Base-by-base conservation (phyloP, 495 filamentous ascomycete genomes). In the Astrocystis sublimbata region DNA sequence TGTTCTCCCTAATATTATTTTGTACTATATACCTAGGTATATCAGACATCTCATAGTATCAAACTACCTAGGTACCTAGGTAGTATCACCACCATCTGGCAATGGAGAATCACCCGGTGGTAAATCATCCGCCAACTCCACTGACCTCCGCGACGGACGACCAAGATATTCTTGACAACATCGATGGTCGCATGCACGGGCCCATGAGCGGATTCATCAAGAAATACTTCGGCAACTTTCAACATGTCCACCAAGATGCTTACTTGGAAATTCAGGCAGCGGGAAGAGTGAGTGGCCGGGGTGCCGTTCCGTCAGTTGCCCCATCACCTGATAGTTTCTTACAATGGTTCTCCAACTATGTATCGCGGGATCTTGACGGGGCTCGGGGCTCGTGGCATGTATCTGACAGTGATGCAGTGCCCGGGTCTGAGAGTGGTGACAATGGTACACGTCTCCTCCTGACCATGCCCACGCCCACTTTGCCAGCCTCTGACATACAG, bases 101-200 rank as follows among this genome's bases (percentile, higher is more conserved):
- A n/a, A n/a, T n/a, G n/a, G n/a, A n/a, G n/a, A n/a, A n/a, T n/a
- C n/a, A n/a, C n/a, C n/a, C n/a, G 35, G 64, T 61, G 58, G 62
- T 61, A 62, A 64, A 50, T 57, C 31, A 58, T 53, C 24, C 49
- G 6, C 41, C 19, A 3, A 12, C 40, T 42, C 40, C 40, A 12
- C 42, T 23, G 12, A 60, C 50, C 45, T 61, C 68, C 19, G 17
- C 46, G 38, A 58, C 56, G n/a, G 50, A 23, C 8, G 30, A 35
- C 9, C 58, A 71, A 60, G 67, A 71, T 21, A 71, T 69, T 43
- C 61, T 71, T 36, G 58, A 67, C 51, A 66, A 71, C 58, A 69
- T 71, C 59, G 63, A 64, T 36, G 66, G 58, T 51, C 58, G 61
- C 43, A 65, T 71, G 62, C 66, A 71, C 30, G 61, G 69, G 30